Evolutionary conservation across 2,329 filamentous ascomycete genomes (phyloP), one percentile per base, ranked within the genome.

Genomic region (Plenodomus tracheiphilus): DNA sequence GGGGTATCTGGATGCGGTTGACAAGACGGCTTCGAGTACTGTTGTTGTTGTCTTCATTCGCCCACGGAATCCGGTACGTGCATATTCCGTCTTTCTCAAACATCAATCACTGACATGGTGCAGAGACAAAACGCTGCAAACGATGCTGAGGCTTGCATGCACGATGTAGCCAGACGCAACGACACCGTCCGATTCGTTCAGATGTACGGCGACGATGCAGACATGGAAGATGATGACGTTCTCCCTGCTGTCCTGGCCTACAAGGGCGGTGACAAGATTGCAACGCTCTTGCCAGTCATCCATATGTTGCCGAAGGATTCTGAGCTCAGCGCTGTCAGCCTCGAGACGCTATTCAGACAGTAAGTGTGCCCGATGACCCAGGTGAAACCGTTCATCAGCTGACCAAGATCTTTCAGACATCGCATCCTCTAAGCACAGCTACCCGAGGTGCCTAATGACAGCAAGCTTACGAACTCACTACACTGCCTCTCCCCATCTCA

Each of bases 1-100:
- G 56, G 94, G 92, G 16, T 99, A 96, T 65, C 81, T 99, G n/a
- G 92, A 97, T 72, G 92, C 93, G 46, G 91, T 97, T 61, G 94
- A 99, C 76, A 94, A 91, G 74, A 90, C 93, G 4, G 80, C 85
- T 34, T 75, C 85, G 40, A 89, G 93, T 39, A 93, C 90, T 0
- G 82, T 88, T 3, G 92, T 97, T 2, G 88, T 97, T 2, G 94
- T 99, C 21, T 95, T 93, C 75, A 91, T 99, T 58, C 94, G 91
- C 72, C 34, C 15, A 36, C 91, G 97, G 67, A 83, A 89, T 53
- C 82, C 88, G 79, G 91, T 96, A 82, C 70, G 85, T 75, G 42
- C 4, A 6, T n/a, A 15, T 25, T 20, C 39, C 10, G 5, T 25
- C 22, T 10, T 25, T 10, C 7, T 32, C 28, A 32, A 25, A 10